These are phyloP conservation scores for Arthrinium phaeospermum DNA, from an alignment of 2,329 filamentous ascomycete genomes.

Conservation along the genomic window DNA sequence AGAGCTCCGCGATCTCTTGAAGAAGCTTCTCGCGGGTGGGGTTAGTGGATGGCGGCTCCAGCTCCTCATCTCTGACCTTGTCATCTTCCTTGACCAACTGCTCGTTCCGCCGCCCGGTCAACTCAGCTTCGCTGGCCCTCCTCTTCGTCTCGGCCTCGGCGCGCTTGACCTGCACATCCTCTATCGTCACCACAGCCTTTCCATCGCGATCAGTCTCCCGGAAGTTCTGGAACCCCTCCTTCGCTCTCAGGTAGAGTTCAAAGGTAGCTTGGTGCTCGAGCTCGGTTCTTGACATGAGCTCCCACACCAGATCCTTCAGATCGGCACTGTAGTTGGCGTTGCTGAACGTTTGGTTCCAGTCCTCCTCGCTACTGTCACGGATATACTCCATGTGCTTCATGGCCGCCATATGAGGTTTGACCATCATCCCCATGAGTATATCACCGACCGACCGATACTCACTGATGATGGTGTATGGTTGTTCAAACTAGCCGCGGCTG, in stretches of 20 bases:
- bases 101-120: not conserved
- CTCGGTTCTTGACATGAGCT: constrained; percentile 19
- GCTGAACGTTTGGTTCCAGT: not conserved
- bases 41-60: constrained; percentile 19
- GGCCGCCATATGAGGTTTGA: constrained; percentile 26
- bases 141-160: not conserved
- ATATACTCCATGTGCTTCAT: constrained; percentile 22
- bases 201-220: constrained; percentile 16
- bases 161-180: constrained; percentile 16
- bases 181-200: constrained; percentile 14
- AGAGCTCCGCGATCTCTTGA: not conserved
- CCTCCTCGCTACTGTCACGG: not conserved
- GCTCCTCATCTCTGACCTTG: constrained; percentile 25
- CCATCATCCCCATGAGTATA: constrained; percentile 39
- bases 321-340: constrained; percentile 17
- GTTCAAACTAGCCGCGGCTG: constrained; percentile 23
- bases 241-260: constrained; percentile 20
- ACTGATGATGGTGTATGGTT: constrained; percentile 36
- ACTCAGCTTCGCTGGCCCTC: not conserved
- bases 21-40: not conserved
- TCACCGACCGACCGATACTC: constrained; percentile 39
- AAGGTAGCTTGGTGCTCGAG: constrained; percentile 7
- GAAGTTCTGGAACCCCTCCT: constrained; percentile 15
- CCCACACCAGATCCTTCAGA: constrained; percentile 24
- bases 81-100: constrained; percentile 16